Evolutionary conservation across 345 rosid genomes (phyloP).

Genomic region (Eucalyptus paniculata): DNA sequence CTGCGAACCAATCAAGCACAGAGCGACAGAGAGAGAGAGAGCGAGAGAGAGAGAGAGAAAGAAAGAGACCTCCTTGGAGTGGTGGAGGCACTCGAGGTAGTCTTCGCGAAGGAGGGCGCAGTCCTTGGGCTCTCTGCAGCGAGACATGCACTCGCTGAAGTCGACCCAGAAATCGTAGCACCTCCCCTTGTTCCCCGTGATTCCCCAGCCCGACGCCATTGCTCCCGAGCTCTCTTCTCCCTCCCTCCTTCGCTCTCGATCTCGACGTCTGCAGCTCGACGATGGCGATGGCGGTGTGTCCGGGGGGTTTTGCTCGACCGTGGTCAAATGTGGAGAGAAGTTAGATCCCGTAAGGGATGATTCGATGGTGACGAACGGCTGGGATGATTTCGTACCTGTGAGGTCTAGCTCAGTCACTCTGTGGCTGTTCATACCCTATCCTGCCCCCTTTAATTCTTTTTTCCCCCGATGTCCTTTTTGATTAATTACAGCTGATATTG

Average conservation of each 20-base stretch:
- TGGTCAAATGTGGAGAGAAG: not conserved
- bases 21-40: not conserved
- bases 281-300: not conserved
- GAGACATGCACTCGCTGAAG: constrained; percentile 95
- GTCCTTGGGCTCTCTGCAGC: constrained; percentile 92
- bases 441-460: not conserved
- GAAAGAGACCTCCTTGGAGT: constrained; percentile 75
- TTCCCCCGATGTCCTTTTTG: not conserved
- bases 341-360: not conserved
- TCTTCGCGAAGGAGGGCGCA: constrained; percentile 85
- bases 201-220: constrained; percentile 99
- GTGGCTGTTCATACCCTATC: not conserved
- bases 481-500: not conserved
- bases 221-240: not conserved
- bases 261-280: not conserved
- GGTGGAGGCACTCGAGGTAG: constrained; percentile 98
- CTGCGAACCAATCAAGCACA: not conserved
- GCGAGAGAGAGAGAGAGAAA: not conserved
- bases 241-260: not conserved
- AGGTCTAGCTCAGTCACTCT: not conserved
- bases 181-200: constrained; percentile 86
- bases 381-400: not conserved
- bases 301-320: not conserved
- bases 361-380: not conserved
- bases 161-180: constrained; percentile 91